Conservation (phyloP, 2,329 filamentous ascomycete genomes). For the Stachybotrys chartarum region DNA sequence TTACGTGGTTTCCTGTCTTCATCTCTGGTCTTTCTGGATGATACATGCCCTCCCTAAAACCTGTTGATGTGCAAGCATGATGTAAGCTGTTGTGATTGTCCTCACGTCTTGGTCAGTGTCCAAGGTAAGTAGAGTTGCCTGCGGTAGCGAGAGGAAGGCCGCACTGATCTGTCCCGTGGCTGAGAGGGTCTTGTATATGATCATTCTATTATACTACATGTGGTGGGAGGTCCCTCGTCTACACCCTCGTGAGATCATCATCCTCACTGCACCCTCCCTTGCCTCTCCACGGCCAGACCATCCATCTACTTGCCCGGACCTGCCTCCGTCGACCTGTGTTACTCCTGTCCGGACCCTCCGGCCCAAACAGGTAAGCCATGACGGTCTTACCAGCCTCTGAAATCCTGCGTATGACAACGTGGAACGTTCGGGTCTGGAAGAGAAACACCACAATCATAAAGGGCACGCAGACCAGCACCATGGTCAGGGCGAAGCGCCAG, state of each 20-base stretch:
- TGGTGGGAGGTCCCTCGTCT: not conserved
- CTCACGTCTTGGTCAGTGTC: too few relatives aligned
- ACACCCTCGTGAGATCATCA: not conserved
- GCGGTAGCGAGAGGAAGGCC: too few relatives aligned
- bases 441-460: conserved; percentile 40
- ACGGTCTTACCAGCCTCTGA: not conserved
- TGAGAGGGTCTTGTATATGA: too few relatives aligned
- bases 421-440: conserved; percentile 34
- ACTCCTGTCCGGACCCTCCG: not conserved
- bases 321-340: not conserved
- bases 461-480: conserved; percentile 54
- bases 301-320: not conserved
- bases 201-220: too few relatives aligned
- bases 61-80: too few relatives aligned
- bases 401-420: conserved; percentile 15
- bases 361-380: not conserved
- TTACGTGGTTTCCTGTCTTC: not conserved
- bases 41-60: not conserved
- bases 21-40: not conserved
- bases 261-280: not conserved
- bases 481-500: conserved; percentile 46
- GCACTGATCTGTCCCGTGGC: too few relatives aligned
- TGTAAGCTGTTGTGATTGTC: too few relatives aligned
- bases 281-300: not conserved
- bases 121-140: too few relatives aligned